Evolutionary conservation across 495 filamentous ascomycete species (phyloP).

Genomic region (Xylaria acuta): DNA sequence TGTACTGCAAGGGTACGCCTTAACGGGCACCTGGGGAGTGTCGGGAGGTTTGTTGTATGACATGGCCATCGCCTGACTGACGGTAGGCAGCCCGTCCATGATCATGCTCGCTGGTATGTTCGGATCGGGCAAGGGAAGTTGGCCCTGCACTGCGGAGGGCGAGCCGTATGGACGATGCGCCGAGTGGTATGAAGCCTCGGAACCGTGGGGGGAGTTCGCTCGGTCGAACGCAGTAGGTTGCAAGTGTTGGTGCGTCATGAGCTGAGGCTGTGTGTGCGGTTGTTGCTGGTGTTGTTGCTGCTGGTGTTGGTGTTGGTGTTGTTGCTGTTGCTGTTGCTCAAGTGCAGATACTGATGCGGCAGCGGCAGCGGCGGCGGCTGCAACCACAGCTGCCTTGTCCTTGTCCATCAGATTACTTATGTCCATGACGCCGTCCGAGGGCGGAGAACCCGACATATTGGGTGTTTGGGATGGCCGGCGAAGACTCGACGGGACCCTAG

Average conservation of each 20-base stretch:
- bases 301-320: neutral
- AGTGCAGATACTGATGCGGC: conserved; percentile 60
- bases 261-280: conserved; percentile 51
- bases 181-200: conserved; percentile 69
- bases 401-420: conserved; percentile 73
- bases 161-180: conserved; percentile 43
- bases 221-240: conserved; percentile 70
- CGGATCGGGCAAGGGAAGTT: conserved; percentile 54
- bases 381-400: conserved; percentile 63
- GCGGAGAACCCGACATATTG: conserved; percentile 40
- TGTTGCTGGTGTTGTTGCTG: neutral
- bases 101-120: conserved; percentile 57
- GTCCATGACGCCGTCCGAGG: conserved; percentile 60
- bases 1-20: conserved; percentile 89
- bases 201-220: conserved; percentile 71
- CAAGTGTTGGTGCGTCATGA: conserved; percentile 60
- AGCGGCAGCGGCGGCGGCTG: conserved; percentile 56
- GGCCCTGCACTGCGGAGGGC: conserved; percentile 53
- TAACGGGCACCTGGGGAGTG: conserved; percentile 48
- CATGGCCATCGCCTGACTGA: conserved; percentile 44
- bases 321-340: conserved; percentile 55
- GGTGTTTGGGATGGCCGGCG: neutral
- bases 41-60: conserved; percentile 42
- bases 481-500: conserved; percentile 5
- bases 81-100: conserved; percentile 40